Base-by-base conservation (phyloP, 2,329 filamentous ascomycete genomes). In the Xylaria sp. region DNA sequence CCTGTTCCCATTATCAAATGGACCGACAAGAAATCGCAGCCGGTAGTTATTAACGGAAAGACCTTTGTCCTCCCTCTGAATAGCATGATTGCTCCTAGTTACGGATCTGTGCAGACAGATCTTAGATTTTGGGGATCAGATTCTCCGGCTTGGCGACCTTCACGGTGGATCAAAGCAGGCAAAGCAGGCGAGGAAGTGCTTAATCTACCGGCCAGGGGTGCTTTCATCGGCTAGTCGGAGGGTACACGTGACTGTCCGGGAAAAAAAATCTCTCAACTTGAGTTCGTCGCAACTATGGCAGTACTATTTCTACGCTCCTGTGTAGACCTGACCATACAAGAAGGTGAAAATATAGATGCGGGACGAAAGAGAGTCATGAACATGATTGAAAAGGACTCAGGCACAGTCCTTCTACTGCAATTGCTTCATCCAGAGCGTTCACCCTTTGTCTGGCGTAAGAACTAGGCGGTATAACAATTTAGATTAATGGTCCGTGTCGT, bases 211-310 rank as follows among this genome's bases (percentile, higher is more conserved):
- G 0, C 40, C 9, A 0, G 68, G 69, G 72, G 75, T 1, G 66
- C 69, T 0, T 78, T 75, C 50, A 16, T 75, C 1, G 68, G 61
- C 3, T 79, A 77, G 77, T 77, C 78, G 0, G 77, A 79, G 2
- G 78, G 78, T 13, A 40, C 68, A n/a, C 75, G 74, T 6, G 73
- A 75, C 58, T 79, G 78, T 25, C 74, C 76, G 0, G 78, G 77
- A 0, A 71, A 60, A 25, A 79, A 78, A 57, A 79, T 81, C 66
- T 75, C 77, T 1, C 74, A 79, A 54, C 75, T 63, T 18, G 77
- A 78, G 68, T 74, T 75, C 32, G 78, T 78, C 5, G 77, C 76
- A 1, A 74, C 73, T 2, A 63, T 79, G 32, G 76, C 77, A 75
- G 83, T 42, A 13, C 48, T 79, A 13, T 75, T 78, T 58, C 62